Percentiles rank a stretch among this genome's conserved stretches.
These are phyloP conservation scores for Saccharomyces hybrid DNA, from an alignment of 1,139 yeast genomes.

Conservation along the genomic window DNA sequence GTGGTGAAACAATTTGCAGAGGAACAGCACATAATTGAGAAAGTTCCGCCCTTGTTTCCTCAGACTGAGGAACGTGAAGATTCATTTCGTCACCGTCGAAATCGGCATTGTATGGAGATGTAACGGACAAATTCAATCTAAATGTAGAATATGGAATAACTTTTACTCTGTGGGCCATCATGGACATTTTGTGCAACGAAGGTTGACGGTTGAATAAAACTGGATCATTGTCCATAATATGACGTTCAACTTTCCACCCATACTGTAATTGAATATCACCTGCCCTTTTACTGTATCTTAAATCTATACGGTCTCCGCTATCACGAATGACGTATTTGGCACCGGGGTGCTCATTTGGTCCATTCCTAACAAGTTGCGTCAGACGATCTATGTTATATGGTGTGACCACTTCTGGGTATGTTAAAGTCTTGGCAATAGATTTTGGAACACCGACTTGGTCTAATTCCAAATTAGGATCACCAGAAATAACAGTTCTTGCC, in stretches of 20 bases:
- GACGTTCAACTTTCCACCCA: constrained; percentile 99
- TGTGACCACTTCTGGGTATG: constrained; percentile 96
- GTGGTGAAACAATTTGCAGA: constrained; percentile 94
- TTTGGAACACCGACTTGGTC: constrained; percentile 99
- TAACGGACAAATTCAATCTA: constrained; percentile 90
- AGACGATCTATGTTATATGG: constrained; percentile 92
- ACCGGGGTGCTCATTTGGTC: constrained; percentile 99
- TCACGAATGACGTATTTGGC: constrained; percentile 97
- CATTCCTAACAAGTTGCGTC: constrained; percentile 90
- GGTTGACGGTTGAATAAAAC: constrained; percentile 99
- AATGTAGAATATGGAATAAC: constrained; percentile 99
- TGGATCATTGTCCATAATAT: constrained; percentile 94
- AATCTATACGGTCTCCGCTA: constrained; percentile 96
- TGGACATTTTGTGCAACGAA: constrained; percentile 97
- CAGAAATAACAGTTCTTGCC: constrained; percentile 98
- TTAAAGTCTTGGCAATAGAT: constrained; percentile 88
- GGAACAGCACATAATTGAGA: constrained; percentile 96
- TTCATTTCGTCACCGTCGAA: constrained; percentile 99
- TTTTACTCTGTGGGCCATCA: constrained; percentile 99
- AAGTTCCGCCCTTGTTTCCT: constrained; percentile 94
- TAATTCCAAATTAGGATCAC: constrained; percentile 95
- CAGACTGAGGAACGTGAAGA: constrained; percentile 98
- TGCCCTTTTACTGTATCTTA: constrained; percentile 94
- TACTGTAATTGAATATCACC: constrained; percentile 97
- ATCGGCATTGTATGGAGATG: constrained; percentile 99